A percentile compares a stretch with the other conserved stretches of the same genome.
These are phyloP conservation scores for Cubamyces lactineus DNA, from an alignment of 768 basidiomycete species.

Conservation along the genomic window DNA sequence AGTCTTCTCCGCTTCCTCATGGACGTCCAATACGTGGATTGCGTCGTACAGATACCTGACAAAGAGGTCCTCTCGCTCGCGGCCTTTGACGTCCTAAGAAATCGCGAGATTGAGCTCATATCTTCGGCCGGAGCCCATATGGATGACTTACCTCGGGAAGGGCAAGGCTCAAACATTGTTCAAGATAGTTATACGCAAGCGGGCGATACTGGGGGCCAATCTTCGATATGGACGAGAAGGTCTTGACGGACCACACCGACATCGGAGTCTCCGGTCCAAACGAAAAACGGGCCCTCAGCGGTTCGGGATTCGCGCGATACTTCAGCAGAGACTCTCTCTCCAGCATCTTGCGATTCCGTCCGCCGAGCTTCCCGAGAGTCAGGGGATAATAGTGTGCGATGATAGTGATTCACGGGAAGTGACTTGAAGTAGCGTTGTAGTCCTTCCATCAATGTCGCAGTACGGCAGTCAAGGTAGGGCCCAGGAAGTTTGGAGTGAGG, in stretches of 20 bases:
- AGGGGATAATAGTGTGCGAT: constrained; percentile 94
- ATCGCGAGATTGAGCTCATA: not conserved
- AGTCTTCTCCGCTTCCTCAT: constrained; percentile 69
- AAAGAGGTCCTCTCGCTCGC: constrained; percentile 78
- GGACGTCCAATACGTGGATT: constrained; percentile 67
- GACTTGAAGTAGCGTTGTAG: constrained; percentile 91
- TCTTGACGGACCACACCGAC: constrained; percentile 63
- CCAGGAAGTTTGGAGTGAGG: constrained; percentile 95
- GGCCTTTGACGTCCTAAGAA: constrained; percentile 66
- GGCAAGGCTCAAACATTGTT: constrained; percentile 67
- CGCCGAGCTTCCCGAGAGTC: constrained; percentile 95
- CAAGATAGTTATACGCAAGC: constrained; percentile 70
- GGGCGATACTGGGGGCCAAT: constrained; percentile 45
- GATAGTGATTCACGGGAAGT: constrained; percentile 83
- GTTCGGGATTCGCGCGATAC: constrained; percentile 70
- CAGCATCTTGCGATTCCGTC: constrained; percentile 86
- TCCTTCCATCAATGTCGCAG: constrained; percentile 94
- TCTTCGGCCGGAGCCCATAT: not conserved
- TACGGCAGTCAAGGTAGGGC: constrained; percentile 92
- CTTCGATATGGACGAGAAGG: constrained; percentile 45
- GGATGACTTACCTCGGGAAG: constrained; percentile 65
- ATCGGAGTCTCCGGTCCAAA: constrained; percentile 73
- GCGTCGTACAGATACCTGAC: constrained; percentile 74
- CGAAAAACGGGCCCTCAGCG: constrained; percentile 70
- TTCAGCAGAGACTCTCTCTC: constrained; percentile 77